These are phyloP conservation scores for Evernia prunastri DNA, from an alignment of 495 filamentous ascomycete species.

Conservation along the genomic window DNA sequence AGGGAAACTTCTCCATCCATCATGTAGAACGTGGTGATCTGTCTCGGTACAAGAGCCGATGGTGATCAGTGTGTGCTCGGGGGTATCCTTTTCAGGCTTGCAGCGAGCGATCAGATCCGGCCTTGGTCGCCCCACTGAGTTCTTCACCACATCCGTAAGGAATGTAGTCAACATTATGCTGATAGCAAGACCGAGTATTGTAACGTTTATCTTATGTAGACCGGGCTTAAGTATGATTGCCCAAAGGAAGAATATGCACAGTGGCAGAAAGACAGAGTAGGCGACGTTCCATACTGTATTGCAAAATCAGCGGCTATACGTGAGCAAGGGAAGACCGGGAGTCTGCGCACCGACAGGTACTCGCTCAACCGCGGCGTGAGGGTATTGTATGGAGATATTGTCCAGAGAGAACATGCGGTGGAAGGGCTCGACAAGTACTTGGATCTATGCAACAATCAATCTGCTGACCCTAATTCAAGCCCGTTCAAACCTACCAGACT, in stretches of 20 bases:
- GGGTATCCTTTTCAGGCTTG: slow-evolving; percentile 59
- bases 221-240: slow-evolving; percentile 52
- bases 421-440: slow-evolving; percentile 73
- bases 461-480: not conserved
- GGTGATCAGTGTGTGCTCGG: slow-evolving; percentile 59
- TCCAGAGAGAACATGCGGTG: slow-evolving; percentile 71
- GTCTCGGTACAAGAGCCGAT: slow-evolving; percentile 76
- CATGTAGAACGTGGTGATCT: slow-evolving; percentile 70
- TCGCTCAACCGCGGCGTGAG: slow-evolving; percentile 76
- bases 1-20: slow-evolving; percentile 91
- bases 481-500: slow-evolving; percentile 46
- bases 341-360: slow-evolving; percentile 63
- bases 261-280: slow-evolving; percentile 66
- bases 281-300: slow-evolving; percentile 62
- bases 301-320: slow-evolving; percentile 18
- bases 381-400: slow-evolving; percentile 76
- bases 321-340: not conserved
- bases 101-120: slow-evolving; percentile 90
- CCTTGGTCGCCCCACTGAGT: slow-evolving; percentile 80
- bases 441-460: slow-evolving; percentile 42
- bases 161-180: slow-evolving; percentile 71
- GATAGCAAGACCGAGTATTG: slow-evolving; percentile 71
- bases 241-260: slow-evolving; percentile 58
- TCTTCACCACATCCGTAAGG: slow-evolving; percentile 89
- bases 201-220: slow-evolving; percentile 78